phyloP scores from a whole-genome alignment of 2,329 filamentous ascomycete genomes.

The Leptographium galeiforme region DNA sequence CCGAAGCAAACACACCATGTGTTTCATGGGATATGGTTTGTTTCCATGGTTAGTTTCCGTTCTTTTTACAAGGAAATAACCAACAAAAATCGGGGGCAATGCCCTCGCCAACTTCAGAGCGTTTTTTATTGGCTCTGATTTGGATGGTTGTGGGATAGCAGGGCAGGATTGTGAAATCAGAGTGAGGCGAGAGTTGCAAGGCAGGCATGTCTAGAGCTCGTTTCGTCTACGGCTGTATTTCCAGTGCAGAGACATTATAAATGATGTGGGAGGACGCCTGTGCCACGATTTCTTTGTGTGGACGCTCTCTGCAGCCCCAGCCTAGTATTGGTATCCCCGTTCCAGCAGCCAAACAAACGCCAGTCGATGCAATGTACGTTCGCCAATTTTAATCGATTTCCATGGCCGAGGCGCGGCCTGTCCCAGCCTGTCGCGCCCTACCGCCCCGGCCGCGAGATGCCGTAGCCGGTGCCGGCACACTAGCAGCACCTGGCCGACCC shows the following conservation, averaged over 20 bases:
- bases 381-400: conserved; percentile 4
- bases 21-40: neutral
- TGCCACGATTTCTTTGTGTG: too few relatives aligned
- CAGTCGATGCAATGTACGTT: neutral
- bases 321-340: too few relatives aligned
- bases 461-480: conserved; percentile 12
- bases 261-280: neutral
- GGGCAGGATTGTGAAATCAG: neutral
- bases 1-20: neutral
- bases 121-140: conserved; percentile 6
- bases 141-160: neutral
- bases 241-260: too few relatives aligned
- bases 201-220: too few relatives aligned
- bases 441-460: conserved; percentile 2
- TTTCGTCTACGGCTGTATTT: neutral
- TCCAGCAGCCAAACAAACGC: neutral
- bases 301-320: too few relatives aligned
- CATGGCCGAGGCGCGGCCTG: conserved; percentile 1
- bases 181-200: neutral
- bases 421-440: conserved; percentile 2
- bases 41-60: neutral
- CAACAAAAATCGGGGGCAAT: neutral
- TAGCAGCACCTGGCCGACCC: neutral
- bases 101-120: neutral
- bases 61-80: conserved; percentile 6